phyloP scores from a whole-genome alignment of 2,329 filamentous ascomycete genomes.

The Endothia cerciana region DNA sequence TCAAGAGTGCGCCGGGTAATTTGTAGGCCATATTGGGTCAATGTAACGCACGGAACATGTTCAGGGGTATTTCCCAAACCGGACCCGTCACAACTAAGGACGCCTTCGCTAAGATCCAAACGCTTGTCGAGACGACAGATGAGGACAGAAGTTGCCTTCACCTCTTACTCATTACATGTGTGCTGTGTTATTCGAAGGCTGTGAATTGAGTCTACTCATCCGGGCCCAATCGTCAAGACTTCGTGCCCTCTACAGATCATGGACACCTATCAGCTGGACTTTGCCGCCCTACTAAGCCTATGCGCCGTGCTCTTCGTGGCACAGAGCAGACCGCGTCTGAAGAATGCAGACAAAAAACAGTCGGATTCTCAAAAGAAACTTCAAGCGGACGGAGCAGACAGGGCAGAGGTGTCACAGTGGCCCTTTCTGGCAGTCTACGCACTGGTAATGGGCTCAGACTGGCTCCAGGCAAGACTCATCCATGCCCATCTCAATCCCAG shows the following conservation, averaged over 20 bases:
- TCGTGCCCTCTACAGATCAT: constrained; percentile 27
- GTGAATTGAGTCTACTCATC: neutral
- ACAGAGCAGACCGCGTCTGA: constrained; percentile 28
- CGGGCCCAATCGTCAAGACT: neutral
- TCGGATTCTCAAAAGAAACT: neutral
- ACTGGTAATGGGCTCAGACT: constrained; percentile 55
- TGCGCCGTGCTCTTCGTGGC: constrained; percentile 37
- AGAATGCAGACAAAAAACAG: neutral
- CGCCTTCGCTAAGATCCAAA: constrained; percentile 1
- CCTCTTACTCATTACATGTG: neutral
- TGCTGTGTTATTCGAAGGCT: too few species aligned
- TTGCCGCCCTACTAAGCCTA: constrained; percentile 39
- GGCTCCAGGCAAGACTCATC: constrained; percentile 48
- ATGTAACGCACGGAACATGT: constrained; percentile 14
- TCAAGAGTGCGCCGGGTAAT: constrained; percentile 12
- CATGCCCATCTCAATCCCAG: neutral
- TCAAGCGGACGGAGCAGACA: constrained; percentile 3
- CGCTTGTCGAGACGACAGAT: constrained; percentile 9
- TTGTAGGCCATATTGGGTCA: neutral
- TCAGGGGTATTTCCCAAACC: constrained; percentile 23
- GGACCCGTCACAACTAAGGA: constrained; percentile 16
- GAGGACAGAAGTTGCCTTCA: constrained; percentile 3
- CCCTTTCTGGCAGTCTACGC: constrained; percentile 50
- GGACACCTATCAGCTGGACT: constrained; percentile 42
- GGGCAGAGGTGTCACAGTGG: constrained; percentile 33